A percentile compares a stretch with the other conserved stretches of the same genome.
Conservation (phyloP, 2,329 filamentous ascomycete species). For the Aurifilum marmelostoma region DNA sequence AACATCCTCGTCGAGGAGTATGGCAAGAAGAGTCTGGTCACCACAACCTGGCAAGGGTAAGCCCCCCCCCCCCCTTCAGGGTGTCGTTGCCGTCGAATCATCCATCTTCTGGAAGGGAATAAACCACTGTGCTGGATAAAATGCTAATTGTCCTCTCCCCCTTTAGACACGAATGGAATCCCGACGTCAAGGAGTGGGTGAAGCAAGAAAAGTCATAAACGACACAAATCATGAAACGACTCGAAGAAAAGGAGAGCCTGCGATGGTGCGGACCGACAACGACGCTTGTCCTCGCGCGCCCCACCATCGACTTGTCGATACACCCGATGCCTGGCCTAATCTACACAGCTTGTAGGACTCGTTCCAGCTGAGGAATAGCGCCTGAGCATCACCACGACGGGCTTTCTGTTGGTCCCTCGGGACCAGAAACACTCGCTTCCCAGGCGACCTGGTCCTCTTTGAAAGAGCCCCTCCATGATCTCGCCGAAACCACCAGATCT, state of each 20-base stretch:
- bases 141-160: constrained; percentile 29
- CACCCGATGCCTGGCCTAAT: neutral
- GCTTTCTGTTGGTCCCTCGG: neutral
- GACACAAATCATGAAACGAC: neutral
- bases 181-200: constrained; percentile 62
- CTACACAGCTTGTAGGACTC: neutral
- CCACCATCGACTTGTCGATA: neutral
- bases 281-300: neutral
- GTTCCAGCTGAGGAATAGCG: neutral
- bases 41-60: constrained; percentile 65
- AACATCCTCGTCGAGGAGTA: constrained; percentile 69
- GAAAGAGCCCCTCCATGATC: neutral
- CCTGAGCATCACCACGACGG: neutral
- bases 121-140: neutral
- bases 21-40: constrained; percentile 60
- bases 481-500: neutral
- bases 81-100: too few relatives aligned
- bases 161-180: constrained; percentile 63
- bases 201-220: constrained; percentile 37
- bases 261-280: neutral
- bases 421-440: neutral
- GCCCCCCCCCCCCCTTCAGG: too few relatives aligned
- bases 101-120: too few relatives aligned
- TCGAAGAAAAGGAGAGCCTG: too few relatives aligned
- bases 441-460: neutral